These are phyloP conservation scores for Gossypium mustelinum DNA, from an alignment of 345 rosid genomes.

Conservation along the genomic window DNA sequence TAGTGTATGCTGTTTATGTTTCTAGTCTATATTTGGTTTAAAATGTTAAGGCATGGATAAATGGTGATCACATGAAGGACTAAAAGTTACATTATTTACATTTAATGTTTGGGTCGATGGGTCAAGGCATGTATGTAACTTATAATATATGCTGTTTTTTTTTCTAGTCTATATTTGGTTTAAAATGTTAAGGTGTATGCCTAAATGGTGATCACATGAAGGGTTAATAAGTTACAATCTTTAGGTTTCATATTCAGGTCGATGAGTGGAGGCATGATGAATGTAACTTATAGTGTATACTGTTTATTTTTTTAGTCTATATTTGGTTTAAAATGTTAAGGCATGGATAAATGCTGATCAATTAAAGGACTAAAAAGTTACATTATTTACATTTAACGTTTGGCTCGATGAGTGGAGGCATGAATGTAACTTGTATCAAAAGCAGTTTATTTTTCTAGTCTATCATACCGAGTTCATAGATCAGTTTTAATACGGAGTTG, in stretches of 20 bases:
- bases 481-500: background rate
- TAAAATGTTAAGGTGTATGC: background rate
- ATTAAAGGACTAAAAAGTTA: background rate
- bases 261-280: background rate
- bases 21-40: background rate
- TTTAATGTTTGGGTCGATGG: background rate
- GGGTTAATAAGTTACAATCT: background rate
- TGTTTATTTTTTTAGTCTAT: background rate
- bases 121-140: background rate
- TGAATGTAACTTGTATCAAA: background rate
- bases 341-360: background rate
- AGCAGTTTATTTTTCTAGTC: background rate
- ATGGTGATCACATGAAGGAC: background rate
- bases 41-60: conserved; percentile 5
- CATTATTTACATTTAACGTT: background rate
- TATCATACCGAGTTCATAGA: background rate
- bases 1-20: background rate
- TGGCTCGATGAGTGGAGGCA: background rate
- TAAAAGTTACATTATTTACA: background rate
- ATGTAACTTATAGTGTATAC: background rate
- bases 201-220: background rate
- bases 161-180: background rate
- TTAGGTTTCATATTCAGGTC: background rate
- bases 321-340: background rate
- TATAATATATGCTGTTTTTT: background rate